Evolutionary conservation across 2,329 filamentous ascomycete genomes (phyloP), one percentile per base, ranked within the genome.

Genomic region (Fusarium xylarioides): DNA sequence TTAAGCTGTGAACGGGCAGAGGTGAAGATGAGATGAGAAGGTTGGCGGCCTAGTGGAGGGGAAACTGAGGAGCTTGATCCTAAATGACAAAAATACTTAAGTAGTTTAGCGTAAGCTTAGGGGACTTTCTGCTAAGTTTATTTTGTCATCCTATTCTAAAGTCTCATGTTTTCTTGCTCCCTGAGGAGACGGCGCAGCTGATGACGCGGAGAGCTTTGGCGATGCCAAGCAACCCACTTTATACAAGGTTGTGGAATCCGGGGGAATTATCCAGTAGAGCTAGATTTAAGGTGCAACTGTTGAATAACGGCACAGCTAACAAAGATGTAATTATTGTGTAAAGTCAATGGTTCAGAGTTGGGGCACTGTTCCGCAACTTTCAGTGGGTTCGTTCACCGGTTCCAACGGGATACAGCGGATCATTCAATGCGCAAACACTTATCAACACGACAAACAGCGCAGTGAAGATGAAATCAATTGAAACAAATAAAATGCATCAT

Each of bases 151-250:
- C 6, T 21, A 3, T 5, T 21, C 26, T 11, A 30, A 30, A 16
- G 26, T 21, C 26, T 46, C 10, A 15, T 8, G 26, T 11, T 47
- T 10, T 21, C 12, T 47, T 21, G 11, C 23, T 44, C 4, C 21
- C 5, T 40, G 15, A 16, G 6, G 12, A 26, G 26, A 26, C 26
- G 44, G 66, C 66, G 70, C 62, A 71, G 70, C 52, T 60, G 54
- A 71, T 74, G 70, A 74, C 70, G 70, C 66, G 44, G 44, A 66
- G 70, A 42, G 26, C 32, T 32, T 57, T 47, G 37, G 9, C 46
- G 46, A 44, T 30, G 70, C 70, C 70, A 74, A 68, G 70, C 35
- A 44, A 55, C 26, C 66, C 56, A 63, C 66, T 63, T 43, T 47
- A 4, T 23, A 42, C 64, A 61, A 42, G 28, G 46, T 32, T 21